Evolutionary conservation across 352 stramenopile genomes (phyloP).

Genomic region (Phytopythium cucurbitacearum): DNA sequence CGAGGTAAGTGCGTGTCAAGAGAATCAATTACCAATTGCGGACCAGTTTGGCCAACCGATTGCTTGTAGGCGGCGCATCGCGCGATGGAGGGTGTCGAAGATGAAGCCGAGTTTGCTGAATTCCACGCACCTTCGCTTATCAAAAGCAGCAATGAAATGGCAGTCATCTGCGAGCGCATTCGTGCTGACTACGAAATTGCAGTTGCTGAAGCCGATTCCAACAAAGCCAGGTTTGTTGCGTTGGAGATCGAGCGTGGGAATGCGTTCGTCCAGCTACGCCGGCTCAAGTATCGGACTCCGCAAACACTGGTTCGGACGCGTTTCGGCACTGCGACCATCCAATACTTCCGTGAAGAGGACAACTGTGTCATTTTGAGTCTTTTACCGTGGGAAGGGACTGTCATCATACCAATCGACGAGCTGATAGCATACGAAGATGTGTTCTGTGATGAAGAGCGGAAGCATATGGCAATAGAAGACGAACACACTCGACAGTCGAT

Average conservation of each 20-base stretch:
- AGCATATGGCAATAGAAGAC: conserved; percentile 50
- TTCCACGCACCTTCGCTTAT: conserved; percentile 62
- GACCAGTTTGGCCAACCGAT: neutral
- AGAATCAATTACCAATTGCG: neutral
- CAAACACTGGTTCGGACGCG: conserved; percentile 36
- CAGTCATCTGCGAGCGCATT: conserved; percentile 29
- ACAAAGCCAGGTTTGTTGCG: conserved; percentile 17
- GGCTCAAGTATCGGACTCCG: conserved; percentile 34
- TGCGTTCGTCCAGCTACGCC: conserved; percentile 22
- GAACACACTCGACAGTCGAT: conserved; percentile 14
- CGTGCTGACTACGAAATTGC: neutral
- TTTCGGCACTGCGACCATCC: conserved; percentile 40
- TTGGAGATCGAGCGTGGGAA: conserved; percentile 12
- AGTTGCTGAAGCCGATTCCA: conserved; percentile 12
- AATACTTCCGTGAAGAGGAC: conserved; percentile 54
- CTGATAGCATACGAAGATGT: conserved; percentile 41
- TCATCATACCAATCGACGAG: conserved; percentile 42
- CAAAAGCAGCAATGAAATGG: conserved; percentile 57
- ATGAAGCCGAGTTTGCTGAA: conserved; percentile 74
- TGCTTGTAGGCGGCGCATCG: conserved; percentile 29
- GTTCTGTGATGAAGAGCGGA: conserved; percentile 36
- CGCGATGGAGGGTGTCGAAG: conserved; percentile 62
- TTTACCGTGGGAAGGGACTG: conserved; percentile 42
- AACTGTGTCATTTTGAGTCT: conserved; percentile 38
- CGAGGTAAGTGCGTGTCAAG: conserved; percentile 19